Evolutionary conservation across 2,329 filamentous ascomycete genomes (phyloP).

Genomic region (Colletotrichum spaethianum): DNA sequence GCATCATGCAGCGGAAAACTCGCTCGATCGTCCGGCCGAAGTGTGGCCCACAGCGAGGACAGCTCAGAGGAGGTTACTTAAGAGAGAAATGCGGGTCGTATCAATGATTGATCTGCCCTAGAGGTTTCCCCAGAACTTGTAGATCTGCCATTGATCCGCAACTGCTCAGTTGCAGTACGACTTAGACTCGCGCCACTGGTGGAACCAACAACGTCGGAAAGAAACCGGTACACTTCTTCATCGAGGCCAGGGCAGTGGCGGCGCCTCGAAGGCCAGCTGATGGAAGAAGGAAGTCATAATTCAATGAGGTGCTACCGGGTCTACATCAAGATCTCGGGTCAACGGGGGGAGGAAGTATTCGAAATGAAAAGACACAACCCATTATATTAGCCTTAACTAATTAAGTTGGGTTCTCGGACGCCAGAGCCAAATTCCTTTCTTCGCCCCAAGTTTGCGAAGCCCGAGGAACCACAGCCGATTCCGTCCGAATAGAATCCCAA

Average conservation of each 20-base stretch:
- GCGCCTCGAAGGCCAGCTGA: neutral
- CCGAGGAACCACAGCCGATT: conserved; percentile 8
- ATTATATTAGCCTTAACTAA: conserved; percentile 42
- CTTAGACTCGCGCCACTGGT: neutral
- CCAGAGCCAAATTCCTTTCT: neutral
- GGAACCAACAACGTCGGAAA: neutral
- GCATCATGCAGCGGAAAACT: neutral
- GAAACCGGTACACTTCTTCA: no score
- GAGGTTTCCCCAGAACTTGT: neutral
- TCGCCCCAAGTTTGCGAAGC: conserved; percentile 10
- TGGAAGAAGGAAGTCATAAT: neutral
- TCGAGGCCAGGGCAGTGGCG: neutral
- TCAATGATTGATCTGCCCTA: neutral
- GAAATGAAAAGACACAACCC: conserved; percentile 20
- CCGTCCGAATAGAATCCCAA: neutral
- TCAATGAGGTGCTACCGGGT: neutral
- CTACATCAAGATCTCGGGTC: neutral
- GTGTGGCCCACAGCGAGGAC: neutral
- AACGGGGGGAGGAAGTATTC: neutral
- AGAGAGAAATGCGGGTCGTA: neutral
- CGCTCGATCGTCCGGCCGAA: neutral
- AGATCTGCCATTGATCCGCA: neutral
- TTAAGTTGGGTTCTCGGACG: conserved; percentile 25
- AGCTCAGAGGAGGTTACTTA: neutral
- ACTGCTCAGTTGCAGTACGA: no score